phyloP scores from a whole-genome alignment of 2,329 filamentous ascomycete genomes.

The Penicillium sp. region DNA sequence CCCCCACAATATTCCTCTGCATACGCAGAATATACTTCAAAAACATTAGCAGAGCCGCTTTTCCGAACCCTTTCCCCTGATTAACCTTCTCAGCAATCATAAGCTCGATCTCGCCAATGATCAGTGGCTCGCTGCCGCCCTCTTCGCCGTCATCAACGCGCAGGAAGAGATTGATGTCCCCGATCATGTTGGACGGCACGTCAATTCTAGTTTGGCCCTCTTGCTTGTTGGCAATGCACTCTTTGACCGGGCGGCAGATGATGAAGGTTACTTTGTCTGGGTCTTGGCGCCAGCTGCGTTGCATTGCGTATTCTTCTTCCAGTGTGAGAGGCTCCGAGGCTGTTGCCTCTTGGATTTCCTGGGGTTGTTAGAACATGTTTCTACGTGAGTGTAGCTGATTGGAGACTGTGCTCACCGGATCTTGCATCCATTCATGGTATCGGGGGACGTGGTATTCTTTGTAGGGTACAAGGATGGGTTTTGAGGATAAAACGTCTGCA shows the following conservation, averaged over 20 bases:
- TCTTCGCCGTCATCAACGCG: slow-evolving; percentile 54
- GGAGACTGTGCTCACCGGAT: slow-evolving; percentile 50
- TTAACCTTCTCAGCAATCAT: slow-evolving; percentile 67
- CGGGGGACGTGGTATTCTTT: slow-evolving; percentile 72
- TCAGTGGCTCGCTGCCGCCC: slow-evolving; percentile 29
- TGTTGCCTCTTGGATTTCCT: slow-evolving; percentile 74
- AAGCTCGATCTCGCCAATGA: slow-evolving; percentile 73
- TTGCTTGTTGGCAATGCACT: too few species aligned
- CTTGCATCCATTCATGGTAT: slow-evolving; percentile 92
- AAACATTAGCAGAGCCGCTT: slow-evolving; percentile 63
- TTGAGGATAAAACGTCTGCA: slow-evolving; percentile 63
- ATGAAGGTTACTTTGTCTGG: slow-evolving; percentile 92
- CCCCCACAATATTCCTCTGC: slow-evolving; percentile 52
- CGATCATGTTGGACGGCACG: slow-evolving; percentile 58
- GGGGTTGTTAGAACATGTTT: not conserved
- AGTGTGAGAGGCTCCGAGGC: slow-evolving; percentile 81
- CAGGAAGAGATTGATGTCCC: slow-evolving; percentile 80
- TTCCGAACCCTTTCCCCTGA: slow-evolving; percentile 63
- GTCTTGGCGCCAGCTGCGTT: slow-evolving; percentile 77
- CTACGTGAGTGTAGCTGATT: not conserved
- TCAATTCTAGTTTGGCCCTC: too few species aligned
- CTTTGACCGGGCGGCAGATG: slow-evolving; percentile 55
- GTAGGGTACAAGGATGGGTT: slow-evolving; percentile 78
- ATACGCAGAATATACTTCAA: slow-evolving; percentile 63
- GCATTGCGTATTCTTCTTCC: slow-evolving; percentile 83